phyloP scores from a whole-genome alignment of 495 filamentous ascomycete genomes.

The Penicillium manginii region DNA sequence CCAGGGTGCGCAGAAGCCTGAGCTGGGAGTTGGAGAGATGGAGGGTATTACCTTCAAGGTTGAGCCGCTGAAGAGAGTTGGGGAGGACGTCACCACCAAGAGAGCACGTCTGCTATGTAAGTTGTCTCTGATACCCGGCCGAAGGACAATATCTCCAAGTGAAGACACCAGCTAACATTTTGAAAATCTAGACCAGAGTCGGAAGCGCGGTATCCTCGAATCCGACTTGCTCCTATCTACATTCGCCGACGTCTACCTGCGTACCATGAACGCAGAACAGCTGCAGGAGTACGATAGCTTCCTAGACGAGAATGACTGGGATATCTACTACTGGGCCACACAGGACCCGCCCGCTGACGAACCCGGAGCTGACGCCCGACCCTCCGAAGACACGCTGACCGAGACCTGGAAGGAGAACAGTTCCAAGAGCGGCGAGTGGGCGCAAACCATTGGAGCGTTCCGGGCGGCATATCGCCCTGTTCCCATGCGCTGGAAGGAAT shows the following conservation, averaged over 20 bases:
- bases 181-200: conserved; percentile 76
- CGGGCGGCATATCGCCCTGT: conserved; percentile 93
- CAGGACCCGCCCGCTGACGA: conserved; percentile 69
- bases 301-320: conserved; percentile 99
- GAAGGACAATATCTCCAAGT: background rate
- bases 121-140: conserved; percentile 36
- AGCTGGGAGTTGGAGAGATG: conserved; percentile 89
- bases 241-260: conserved; percentile 81
- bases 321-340: conserved; percentile 99
- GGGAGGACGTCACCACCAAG: conserved; percentile 82
- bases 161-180: conserved; percentile 3
- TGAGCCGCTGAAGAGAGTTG: conserved; percentile 79
- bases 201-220: conserved; percentile 95
- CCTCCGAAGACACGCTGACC: conserved; percentile 49
- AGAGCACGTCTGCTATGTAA: conserved; percentile 86
- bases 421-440: conserved; percentile 81
- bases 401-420: conserved; percentile 58
- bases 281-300: conserved; percentile 88
- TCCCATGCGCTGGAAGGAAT: conserved; percentile 79
- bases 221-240: conserved; percentile 94
- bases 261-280: conserved; percentile 70
- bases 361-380: conserved; percentile 27
- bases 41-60: conserved; percentile 86
- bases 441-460: conserved; percentile 92
- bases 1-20: conserved; percentile 55